A percentile compares a stretch with the other conserved stretches of the same genome.
Conservation (phyloP, 768 basidiomycete species). For the Sporobolomyces pararoseus region DNA sequence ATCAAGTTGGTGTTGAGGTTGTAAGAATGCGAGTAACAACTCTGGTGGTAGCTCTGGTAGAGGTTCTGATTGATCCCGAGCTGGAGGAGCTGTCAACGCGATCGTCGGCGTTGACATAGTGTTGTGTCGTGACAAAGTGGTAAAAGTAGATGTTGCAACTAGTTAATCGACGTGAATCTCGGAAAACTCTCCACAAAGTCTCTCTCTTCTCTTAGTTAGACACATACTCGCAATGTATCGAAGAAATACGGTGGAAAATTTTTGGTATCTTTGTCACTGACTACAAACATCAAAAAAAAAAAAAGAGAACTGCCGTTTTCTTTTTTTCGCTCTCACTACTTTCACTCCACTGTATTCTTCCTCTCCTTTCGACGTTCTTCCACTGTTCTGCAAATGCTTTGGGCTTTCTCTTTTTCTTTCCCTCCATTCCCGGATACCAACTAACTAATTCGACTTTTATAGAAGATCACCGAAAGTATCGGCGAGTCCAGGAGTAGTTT, state of each 20-base stretch:
- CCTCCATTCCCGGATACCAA: too few species aligned
- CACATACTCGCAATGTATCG: too few species aligned
- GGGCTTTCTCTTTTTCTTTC: too few species aligned
- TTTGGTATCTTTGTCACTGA: not conserved
- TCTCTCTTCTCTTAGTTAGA: too few species aligned
- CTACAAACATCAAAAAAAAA: too few species aligned
- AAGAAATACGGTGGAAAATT: not conserved
- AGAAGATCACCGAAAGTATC: slow-evolving; percentile 21
- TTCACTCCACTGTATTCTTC: too few species aligned
- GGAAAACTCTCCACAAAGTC: too few species aligned
- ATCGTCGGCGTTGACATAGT: slow-evolving; percentile 27
- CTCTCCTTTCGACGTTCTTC: too few species aligned
- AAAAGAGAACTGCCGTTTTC: not conserved
- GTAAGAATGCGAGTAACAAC: slow-evolving; percentile 31
- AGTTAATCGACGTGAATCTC: not conserved
- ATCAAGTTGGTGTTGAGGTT: not conserved
- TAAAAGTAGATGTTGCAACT: not conserved
- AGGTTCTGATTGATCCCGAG: not conserved
- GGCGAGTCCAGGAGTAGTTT: slow-evolving; percentile 28
- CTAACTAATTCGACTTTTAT: not conserved
- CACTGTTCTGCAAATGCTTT: too few species aligned
- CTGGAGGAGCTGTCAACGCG: not conserved
- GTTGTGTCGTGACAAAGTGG: too few species aligned
- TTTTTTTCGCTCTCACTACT: too few species aligned
- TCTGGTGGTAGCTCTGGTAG: slow-evolving; percentile 35